Conservation (phyloP, 2,329 filamentous ascomycete species). For the Botryotinia globosa region DNA sequence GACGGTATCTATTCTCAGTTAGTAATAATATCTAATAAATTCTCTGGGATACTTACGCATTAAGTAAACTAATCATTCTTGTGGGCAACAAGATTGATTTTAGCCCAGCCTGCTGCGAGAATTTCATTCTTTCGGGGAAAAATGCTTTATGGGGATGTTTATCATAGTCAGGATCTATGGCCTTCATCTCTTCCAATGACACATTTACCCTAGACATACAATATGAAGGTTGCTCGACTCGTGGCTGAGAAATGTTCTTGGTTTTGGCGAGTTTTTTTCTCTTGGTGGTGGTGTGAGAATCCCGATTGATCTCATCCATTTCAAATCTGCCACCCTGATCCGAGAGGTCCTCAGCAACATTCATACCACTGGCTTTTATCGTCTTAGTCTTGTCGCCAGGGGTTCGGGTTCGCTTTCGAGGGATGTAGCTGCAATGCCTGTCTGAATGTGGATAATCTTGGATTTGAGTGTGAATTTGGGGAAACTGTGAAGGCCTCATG, state of each 20-base stretch:
- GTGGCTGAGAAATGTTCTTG: neutral
- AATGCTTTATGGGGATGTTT: neutral
- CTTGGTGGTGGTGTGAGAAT: neutral
- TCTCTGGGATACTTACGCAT: neutral
- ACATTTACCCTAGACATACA: neutral
- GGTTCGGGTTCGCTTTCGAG: neutral
- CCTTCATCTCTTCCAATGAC: neutral
- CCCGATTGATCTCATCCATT: neutral
- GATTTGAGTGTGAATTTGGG: neutral
- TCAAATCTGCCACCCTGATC: neutral
- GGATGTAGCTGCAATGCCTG: fast-evolving
- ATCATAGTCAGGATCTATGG: neutral
- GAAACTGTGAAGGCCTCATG: neutral
- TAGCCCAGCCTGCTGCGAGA: neutral
- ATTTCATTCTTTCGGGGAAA: neutral
- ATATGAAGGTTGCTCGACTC: neutral
- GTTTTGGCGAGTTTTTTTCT: neutral
- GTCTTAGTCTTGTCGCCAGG: neutral
- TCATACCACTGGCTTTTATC: neutral
- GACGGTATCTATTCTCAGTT: neutral
- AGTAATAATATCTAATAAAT: neutral
- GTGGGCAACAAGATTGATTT: neutral
- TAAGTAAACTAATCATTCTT: neutral
- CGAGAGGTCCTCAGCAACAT: neutral
- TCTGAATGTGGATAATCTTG: neutral